phyloP scores from a whole-genome alignment of 129 eudicot genomes.

The Sambucus nigra region DNA sequence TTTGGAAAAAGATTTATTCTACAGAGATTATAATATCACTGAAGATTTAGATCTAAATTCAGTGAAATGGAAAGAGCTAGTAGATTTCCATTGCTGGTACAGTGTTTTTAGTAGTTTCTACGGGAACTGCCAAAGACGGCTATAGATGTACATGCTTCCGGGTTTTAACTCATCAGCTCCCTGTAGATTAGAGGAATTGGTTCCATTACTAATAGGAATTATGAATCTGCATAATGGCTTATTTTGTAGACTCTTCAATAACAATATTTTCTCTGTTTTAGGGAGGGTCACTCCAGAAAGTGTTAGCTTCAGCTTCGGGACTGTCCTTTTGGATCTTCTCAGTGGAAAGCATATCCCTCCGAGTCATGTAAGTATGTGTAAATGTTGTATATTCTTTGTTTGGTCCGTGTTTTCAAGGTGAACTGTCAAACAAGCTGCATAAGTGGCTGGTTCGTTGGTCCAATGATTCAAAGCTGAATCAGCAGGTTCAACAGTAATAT shows the following conservation, averaged over 20 bases:
- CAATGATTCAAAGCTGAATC: background rate
- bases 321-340: slow-evolving; percentile 85
- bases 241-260: slow-evolving; percentile 1
- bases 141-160: too few relatives aligned
- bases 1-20: too few relatives aligned
- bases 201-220: too few relatives aligned
- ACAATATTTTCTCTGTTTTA: slow-evolving; percentile 14
- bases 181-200: too few relatives aligned
- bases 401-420: background rate
- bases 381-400: background rate
- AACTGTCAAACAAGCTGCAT: background rate
- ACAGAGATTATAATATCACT: too few relatives aligned
- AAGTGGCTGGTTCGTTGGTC: background rate
- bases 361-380: slow-evolving; percentile 48
- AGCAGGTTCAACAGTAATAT: background rate
- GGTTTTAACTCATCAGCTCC: too few relatives aligned
- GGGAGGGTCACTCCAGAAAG: slow-evolving; percentile 91
- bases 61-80: too few relatives aligned
- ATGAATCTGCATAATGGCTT: background rate
- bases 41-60: too few relatives aligned
- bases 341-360: slow-evolving; percentile 96
- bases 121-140: too few relatives aligned
- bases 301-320: slow-evolving; percentile 85
- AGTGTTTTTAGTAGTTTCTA: too few relatives aligned
- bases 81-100: too few relatives aligned